Conservation (phyloP, 805 yeast genomes). For the Komagataella pseudopastoris region DNA sequence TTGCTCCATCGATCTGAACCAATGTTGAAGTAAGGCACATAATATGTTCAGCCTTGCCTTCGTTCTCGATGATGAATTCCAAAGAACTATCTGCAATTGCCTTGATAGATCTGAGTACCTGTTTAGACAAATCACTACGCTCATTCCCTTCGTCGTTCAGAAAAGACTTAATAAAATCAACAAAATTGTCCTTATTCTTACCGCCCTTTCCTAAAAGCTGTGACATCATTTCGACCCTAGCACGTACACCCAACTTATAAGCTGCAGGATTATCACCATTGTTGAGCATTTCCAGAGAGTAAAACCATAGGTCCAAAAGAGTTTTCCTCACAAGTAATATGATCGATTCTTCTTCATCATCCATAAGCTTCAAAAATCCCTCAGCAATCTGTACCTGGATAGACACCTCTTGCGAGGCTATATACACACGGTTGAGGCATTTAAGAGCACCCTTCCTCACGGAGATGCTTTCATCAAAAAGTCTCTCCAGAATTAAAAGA, state of each 20-base stretch:
- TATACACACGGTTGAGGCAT: slow-evolving; percentile 34
- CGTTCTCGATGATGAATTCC: slow-evolving; percentile 19
- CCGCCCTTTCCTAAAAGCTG: slow-evolving; percentile 22
- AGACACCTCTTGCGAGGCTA: slow-evolving; percentile 13
- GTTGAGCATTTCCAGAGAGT: slow-evolving; percentile 1
- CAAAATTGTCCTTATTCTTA: slow-evolving; percentile 20
- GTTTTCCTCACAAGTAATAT: slow-evolving; percentile 25
- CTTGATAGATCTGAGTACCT: slow-evolving; percentile 11
- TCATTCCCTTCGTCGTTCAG: slow-evolving; percentile 14
- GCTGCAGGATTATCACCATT: not conserved
- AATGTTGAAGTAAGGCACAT: slow-evolving; percentile 43
- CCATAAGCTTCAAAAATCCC: slow-evolving; percentile 38
- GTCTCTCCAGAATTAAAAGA: slow-evolving; percentile 30
- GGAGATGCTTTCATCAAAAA: slow-evolving; percentile 45
- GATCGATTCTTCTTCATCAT: slow-evolving; percentile 58
- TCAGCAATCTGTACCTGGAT: slow-evolving; percentile 30
- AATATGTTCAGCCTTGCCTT: slow-evolving; percentile 16
- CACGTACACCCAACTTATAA: not conserved
- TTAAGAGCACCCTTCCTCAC: slow-evolving; percentile 53
- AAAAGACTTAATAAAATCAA: slow-evolving; percentile 30
- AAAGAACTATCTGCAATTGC: slow-evolving; percentile 22
- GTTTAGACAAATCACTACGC: slow-evolving; percentile 19
- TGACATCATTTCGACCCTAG: slow-evolving; percentile 20
- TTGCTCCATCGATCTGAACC: slow-evolving; percentile 34
- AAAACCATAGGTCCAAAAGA: slow-evolving; percentile 25